A percentile compares a stretch with the other conserved stretches of the same genome.
phyloP scores from a whole-genome alignment of 257 asterid genomes.

The Solanum sitiens region DNA sequence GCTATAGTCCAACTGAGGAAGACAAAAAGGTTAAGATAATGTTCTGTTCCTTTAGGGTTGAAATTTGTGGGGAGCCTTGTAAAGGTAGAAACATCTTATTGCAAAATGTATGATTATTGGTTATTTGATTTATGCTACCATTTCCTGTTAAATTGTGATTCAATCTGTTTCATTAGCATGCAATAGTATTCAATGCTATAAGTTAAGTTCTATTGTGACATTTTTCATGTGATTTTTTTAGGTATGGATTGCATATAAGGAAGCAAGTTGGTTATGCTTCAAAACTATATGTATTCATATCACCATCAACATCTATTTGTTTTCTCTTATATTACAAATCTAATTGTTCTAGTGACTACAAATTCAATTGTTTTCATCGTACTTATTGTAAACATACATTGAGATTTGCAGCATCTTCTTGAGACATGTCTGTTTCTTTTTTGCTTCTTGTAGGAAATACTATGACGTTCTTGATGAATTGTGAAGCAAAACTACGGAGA shows the following conservation, averaged over 20 bases:
- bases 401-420: too few relatives aligned
- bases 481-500: slow-evolving; percentile 90
- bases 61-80: neutral
- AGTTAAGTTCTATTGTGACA: neutral
- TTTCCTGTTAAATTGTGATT: neutral
- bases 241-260: too few relatives aligned
- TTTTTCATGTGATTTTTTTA: neutral
- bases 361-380: too few relatives aligned
- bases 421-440: too few relatives aligned
- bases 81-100: neutral
- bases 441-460: too few relatives aligned
- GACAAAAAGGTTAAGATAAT: neutral
- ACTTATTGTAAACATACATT: too few relatives aligned
- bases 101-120: neutral
- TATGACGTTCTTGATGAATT: too few relatives aligned
- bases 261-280: too few relatives aligned
- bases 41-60: neutral
- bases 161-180: neutral
- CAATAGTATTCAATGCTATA: neutral
- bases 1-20: neutral
- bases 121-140: neutral
- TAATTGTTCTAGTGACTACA: too few relatives aligned
- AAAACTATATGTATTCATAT: too few relatives aligned
- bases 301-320: too few relatives aligned
- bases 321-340: too few relatives aligned